A percentile compares a stretch with the other conserved stretches of the same genome.
phyloP scores from a whole-genome alignment of 345 rosid genomes.

The Populus pruinosa region DNA sequence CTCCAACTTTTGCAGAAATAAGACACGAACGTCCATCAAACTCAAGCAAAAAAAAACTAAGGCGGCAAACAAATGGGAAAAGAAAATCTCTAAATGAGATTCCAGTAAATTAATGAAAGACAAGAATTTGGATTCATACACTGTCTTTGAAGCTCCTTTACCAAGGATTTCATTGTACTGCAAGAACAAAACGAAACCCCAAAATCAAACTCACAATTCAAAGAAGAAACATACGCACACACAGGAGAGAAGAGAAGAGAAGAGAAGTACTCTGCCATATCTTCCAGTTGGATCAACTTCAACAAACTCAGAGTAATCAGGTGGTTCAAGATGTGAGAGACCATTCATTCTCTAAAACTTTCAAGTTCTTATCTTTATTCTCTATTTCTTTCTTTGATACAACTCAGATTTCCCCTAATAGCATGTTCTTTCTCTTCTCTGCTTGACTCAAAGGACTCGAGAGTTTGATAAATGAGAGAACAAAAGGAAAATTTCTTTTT shows the following conservation, averaged over 20 bases:
- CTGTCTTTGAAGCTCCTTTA: slow-evolving; percentile 96
- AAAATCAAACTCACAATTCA: slow-evolving; percentile 6
- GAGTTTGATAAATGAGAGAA: not conserved
- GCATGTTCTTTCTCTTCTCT: not conserved
- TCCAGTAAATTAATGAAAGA: slow-evolving; percentile 1
- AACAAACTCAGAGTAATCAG: slow-evolving; percentile 66
- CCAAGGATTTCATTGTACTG: slow-evolving; percentile 94
- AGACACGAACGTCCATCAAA: slow-evolving; percentile 8
- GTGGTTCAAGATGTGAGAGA: slow-evolving; percentile 39
- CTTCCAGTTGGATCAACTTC: slow-evolving; percentile 98
- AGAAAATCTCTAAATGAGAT: slow-evolving; percentile 12
- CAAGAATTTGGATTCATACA: slow-evolving; percentile 50
- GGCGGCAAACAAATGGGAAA: not conserved
- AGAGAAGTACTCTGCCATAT: slow-evolving; percentile 75
- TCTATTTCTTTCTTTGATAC: not conserved
- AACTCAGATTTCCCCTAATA: slow-evolving; percentile 8
- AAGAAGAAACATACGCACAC: not conserved
- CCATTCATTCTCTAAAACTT: slow-evolving; percentile 53
- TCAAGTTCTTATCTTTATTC: not conserved
- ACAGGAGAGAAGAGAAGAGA: slow-evolving; percentile 12
- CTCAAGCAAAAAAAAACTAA: not conserved
- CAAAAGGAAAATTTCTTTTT: not conserved
- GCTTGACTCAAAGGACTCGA: slow-evolving; percentile 4
- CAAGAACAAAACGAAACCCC: slow-evolving; percentile 13
- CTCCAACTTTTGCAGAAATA: slow-evolving; percentile 11